Conservation (phyloP, 1,284 basidiomycete species). For the Tilletia indica region DNA sequence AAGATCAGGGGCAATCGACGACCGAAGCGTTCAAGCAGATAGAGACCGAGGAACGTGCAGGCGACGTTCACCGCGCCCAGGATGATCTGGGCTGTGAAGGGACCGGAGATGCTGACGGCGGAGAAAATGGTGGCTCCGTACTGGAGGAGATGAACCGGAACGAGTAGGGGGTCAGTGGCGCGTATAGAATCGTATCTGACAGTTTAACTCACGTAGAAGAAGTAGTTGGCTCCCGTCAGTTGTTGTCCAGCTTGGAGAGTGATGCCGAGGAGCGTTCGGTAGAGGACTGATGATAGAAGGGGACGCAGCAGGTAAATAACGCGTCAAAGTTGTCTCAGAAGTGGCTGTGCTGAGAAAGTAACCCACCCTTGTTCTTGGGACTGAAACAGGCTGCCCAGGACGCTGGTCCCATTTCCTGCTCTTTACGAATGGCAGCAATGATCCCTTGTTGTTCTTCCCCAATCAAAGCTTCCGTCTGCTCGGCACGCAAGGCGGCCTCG, state of each 20-base stretch:
- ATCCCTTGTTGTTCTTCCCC: constrained; percentile 50
- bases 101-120: constrained; percentile 64
- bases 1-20: constrained; percentile 62
- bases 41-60: constrained; percentile 65
- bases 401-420: constrained; percentile 29
- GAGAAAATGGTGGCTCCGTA: constrained; percentile 71
- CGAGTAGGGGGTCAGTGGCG: too few relatives aligned
- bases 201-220: constrained; percentile 59
- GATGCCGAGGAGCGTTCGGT: constrained; percentile 61
- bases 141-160: too few relatives aligned
- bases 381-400: constrained; percentile 52
- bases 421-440: constrained; percentile 35
- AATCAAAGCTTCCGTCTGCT: constrained; percentile 45
- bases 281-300: constrained; percentile 31
- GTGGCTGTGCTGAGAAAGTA: too few relatives aligned
- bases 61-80: constrained; percentile 65
- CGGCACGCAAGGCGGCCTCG: constrained; percentile 44
- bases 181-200: too few relatives aligned
- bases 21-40: constrained; percentile 64
- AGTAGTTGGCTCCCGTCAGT: constrained; percentile 66
- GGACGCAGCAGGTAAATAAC: neutral
- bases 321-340: neutral
- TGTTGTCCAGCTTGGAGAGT: constrained; percentile 72
- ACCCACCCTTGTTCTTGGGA: constrained; percentile 29
- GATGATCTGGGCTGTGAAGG: constrained; percentile 67